Conservation (phyloP, 2,329 filamentous ascomycete genomes). For the Ophiosphaerella korrae region DNA sequence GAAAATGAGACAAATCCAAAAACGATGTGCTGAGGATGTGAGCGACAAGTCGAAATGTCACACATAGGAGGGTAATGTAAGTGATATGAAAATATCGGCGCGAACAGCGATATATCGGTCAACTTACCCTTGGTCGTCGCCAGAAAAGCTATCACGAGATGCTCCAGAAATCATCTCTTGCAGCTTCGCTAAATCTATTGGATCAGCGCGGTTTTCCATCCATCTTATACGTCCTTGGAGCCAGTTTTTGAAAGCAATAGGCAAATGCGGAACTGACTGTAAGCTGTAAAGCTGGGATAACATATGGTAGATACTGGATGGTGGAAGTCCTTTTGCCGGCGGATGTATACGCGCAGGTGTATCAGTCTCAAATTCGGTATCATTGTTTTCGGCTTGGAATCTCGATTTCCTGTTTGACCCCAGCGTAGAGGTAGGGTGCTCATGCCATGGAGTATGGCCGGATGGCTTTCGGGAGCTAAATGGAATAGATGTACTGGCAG, state of each 20-base stretch:
- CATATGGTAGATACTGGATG: constrained; percentile 24
- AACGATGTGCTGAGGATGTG: background rate
- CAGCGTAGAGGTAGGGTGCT: background rate
- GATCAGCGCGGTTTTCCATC: constrained; percentile 17
- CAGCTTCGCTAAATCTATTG: constrained; percentile 16
- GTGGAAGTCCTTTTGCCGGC: background rate
- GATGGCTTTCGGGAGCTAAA: background rate
- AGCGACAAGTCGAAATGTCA: background rate
- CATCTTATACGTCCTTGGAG: constrained; percentile 19
- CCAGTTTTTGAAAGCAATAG: constrained; percentile 18
- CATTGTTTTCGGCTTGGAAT: background rate
- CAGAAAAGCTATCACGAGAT: constrained; percentile 11
- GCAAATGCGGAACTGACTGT: constrained; percentile 10
- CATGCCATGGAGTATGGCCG: background rate
- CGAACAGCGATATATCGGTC: background rate
- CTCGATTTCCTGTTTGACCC: background rate
- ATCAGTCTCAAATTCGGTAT: background rate
- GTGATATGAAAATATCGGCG: background rate
- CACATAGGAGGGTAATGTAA: background rate
- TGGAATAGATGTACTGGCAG: background rate
- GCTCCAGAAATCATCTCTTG: constrained; percentile 13
- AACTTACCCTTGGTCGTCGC: constrained; percentile 8
- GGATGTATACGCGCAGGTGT: background rate
- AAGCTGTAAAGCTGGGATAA: constrained; percentile 27
- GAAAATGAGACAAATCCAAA: no score